Base-by-base conservation (phyloP, 2,329 filamentous ascomycete species). In the Blumeriella jaapii region DNA sequence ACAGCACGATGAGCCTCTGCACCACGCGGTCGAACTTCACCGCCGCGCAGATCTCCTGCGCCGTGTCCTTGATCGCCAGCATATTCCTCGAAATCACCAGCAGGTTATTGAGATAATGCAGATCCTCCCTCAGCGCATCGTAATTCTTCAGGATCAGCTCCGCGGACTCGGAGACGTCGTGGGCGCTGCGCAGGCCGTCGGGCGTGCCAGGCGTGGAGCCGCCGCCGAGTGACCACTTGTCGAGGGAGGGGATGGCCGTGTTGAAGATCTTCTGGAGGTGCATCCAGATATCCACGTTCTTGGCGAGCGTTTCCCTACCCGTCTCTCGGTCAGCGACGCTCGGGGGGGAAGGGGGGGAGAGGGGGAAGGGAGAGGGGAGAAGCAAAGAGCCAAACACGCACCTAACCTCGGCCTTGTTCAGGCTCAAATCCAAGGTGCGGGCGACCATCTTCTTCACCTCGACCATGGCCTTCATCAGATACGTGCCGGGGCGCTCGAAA, bases 71-170 rank as follows among this genome's bases (percentile, higher is more conserved):
- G 7, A 74, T 76, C 18, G 78, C 74, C 15, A 79, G 62, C 41
- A 79, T 60, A 44, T 79, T 79, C 31, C 74, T 61, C 1, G 73
- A 71, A 49, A 79, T 75, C 41, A 78, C 71, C 69, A 79, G 72
- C 39, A 79, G 60, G 58, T 76, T 78, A 60, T 77, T 78, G 34
- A 79, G 61, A 39, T 73, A 68, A 34, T 71, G 68, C 37, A 79
- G 56, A 39, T 78, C 74, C 40, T 77, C 71, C 49, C 74, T 73
- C 39, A 79, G 63, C 16, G 63, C 61, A 5, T 61, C 63, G 49
- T 76, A 72, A 52, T 79, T 75, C 57, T 71, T 71, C 22, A 76
- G 64, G 40, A 79, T 77, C 23, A 78, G 59, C 11, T 67, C 64
- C 1, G 72, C 75, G 54, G 71, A 74, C 54, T 79, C 74, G 22